A percentile compares a stretch with the other conserved stretches of the same genome.
Evolutionary conservation across 805 yeast species (phyloP).

Genomic region (Candida sanyiensis): DNA sequence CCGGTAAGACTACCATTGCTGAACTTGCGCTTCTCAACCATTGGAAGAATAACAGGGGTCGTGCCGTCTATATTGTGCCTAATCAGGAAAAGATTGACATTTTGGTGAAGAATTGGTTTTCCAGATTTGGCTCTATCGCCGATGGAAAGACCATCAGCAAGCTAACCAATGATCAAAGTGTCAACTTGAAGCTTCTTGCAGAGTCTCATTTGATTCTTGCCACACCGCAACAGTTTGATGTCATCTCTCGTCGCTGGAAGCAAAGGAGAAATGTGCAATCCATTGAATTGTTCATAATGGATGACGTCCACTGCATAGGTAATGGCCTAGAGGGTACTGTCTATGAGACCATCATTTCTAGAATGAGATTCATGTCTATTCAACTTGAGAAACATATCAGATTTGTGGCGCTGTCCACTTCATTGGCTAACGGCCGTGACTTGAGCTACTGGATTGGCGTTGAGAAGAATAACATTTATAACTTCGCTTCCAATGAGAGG

Average conservation of each 20-base stretch:
- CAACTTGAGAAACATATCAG: conserved; percentile 58
- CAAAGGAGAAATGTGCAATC: conserved; percentile 63
- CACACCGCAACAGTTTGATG: conserved; percentile 76
- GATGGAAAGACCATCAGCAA: conserved; percentile 54
- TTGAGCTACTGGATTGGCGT: conserved; percentile 86
- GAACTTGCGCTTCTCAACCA: conserved; percentile 68
- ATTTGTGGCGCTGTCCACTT: conserved; percentile 61
- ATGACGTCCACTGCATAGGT: conserved; percentile 67
- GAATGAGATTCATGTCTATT: conserved; percentile 64
- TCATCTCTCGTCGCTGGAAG: conserved; percentile 75
- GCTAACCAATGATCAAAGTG: conserved; percentile 44
- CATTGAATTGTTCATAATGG: conserved; percentile 65
- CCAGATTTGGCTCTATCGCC: conserved; percentile 40
- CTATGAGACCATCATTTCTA: conserved; percentile 66
- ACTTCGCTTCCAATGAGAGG: conserved; percentile 63
- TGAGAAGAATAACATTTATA: conserved; percentile 51
- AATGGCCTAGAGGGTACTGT: conserved; percentile 47
- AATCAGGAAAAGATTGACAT: conserved; percentile 48
- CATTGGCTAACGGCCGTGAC: conserved; percentile 71
- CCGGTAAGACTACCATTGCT: conserved; percentile 67
- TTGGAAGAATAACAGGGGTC: conserved; percentile 66
- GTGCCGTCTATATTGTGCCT: conserved; percentile 70
- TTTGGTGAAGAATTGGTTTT: conserved; percentile 46
- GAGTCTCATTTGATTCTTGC: conserved; percentile 63
- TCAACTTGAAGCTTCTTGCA: conserved; percentile 52